These are phyloP conservation scores for Xylariaceae sp. DNA, from an alignment of 2,329 filamentous ascomycete genomes.

Conservation along the genomic window DNA sequence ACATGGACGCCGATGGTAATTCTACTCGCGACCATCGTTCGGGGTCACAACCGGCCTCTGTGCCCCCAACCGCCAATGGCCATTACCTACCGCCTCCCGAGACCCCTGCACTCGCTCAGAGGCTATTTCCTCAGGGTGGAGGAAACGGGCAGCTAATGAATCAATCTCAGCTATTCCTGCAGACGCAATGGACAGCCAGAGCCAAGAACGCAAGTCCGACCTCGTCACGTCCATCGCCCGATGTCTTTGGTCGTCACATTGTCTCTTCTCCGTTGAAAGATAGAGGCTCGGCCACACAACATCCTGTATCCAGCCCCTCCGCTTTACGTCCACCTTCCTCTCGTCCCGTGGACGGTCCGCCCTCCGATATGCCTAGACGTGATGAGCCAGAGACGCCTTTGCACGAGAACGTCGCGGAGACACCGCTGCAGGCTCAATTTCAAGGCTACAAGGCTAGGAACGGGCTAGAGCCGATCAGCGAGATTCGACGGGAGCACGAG, in stretches of 20 bases:
- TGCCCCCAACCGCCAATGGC: neutral
- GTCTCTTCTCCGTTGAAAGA: constrained; percentile 43
- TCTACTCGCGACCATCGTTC: constrained; percentile 6
- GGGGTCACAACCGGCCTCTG: neutral
- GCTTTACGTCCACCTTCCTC: constrained; percentile 16
- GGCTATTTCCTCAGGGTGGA: neutral
- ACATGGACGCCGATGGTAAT: no score
- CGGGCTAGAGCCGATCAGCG: constrained; percentile 20
- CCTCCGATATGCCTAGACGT: constrained; percentile 4
- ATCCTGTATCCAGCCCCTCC: constrained; percentile 36
- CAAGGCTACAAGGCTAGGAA: constrained; percentile 6
- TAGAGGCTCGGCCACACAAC: constrained; percentile 34
- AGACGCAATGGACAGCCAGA: constrained; percentile 48
- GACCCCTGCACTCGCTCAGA: constrained; percentile 36
- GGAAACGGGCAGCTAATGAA: neutral
- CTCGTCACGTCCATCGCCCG: constrained; percentile 49
- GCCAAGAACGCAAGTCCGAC: constrained; percentile 45
- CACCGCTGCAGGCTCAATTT: constrained; percentile 9
- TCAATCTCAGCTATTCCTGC: constrained; percentile 46
- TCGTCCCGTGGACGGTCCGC: constrained; percentile 11
- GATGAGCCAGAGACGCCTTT: constrained; percentile 10
- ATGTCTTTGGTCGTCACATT: constrained; percentile 30
- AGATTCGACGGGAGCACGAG: constrained; percentile 15
- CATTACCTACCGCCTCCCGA: constrained; percentile 26
- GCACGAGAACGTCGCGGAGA: no score